These are phyloP conservation scores for Thielaviopsis ethacetica DNA, from an alignment of 2,329 filamentous ascomycete genomes.

Conservation along the genomic window DNA sequence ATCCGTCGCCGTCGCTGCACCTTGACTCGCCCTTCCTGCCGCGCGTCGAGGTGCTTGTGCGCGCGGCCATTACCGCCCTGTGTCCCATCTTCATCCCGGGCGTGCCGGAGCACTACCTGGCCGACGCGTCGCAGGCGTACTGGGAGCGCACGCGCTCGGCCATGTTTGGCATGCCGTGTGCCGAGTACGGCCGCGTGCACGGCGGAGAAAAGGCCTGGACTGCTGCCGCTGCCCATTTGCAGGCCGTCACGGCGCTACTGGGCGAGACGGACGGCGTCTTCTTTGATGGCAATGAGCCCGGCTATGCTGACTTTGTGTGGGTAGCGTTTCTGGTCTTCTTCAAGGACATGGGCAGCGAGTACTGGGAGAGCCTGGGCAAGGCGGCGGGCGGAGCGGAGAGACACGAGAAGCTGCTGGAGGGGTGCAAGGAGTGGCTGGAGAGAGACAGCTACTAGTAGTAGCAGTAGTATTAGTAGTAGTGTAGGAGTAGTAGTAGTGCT, in stretches of 20 bases:
- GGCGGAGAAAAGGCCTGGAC: slow-evolving; percentile 35
- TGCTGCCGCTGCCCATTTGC: slow-evolving; percentile 16
- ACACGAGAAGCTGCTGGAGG: slow-evolving; percentile 26
- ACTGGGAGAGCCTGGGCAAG: slow-evolving; percentile 21
- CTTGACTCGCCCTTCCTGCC: slow-evolving; percentile 35
- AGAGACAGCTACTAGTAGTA: not conserved
- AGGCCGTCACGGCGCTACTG: slow-evolving; percentile 30
- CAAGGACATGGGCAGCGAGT: slow-evolving; percentile 20
- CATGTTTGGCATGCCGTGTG: slow-evolving; percentile 34
- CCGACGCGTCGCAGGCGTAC: slow-evolving; percentile 32
- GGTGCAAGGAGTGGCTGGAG: not conserved
- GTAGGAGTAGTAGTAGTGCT: not conserved
- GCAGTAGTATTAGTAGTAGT: not conserved
- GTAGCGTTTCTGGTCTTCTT: slow-evolving; percentile 30
- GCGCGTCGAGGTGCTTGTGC: slow-evolving; percentile 24
- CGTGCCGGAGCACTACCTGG: slow-evolving; percentile 35
- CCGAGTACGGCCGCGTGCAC: slow-evolving; percentile 29
- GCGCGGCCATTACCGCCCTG: slow-evolving; percentile 19
- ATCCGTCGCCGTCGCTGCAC: slow-evolving; percentile 41
- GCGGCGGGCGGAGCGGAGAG: slow-evolving; percentile 22
- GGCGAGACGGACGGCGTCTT: slow-evolving; percentile 42
- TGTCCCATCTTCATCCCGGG: slow-evolving; percentile 27
- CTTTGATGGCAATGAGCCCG: slow-evolving; percentile 38
- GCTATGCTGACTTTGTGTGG: slow-evolving; percentile 43
- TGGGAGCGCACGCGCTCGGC: slow-evolving; percentile 36